Conservation (phyloP, 2,329 filamentous ascomycete species). For the Colletotrichum sp. region DNA sequence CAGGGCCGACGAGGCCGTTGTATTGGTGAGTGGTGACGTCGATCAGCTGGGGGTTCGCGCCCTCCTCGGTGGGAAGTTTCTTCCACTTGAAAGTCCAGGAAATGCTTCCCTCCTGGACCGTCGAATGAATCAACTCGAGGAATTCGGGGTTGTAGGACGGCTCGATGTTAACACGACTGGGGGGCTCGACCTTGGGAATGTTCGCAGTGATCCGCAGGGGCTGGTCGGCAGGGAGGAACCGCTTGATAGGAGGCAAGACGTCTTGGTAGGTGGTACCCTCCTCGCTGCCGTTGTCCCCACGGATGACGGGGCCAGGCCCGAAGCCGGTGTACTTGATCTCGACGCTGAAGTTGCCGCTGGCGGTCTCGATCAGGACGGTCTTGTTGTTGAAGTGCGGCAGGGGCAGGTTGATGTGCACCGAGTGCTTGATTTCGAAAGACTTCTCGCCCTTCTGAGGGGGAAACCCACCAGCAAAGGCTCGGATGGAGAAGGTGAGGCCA, state of each 20-base stretch:
- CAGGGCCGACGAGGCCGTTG: neutral
- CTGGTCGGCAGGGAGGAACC: neutral
- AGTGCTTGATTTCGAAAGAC: no score
- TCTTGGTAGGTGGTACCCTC: neutral
- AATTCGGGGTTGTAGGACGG: neutral
- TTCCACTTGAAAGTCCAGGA: neutral
- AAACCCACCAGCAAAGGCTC: neutral
- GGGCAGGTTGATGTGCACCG: neutral
- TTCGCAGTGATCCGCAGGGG: no score
- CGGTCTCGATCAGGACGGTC: neutral
- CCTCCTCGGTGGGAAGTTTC: neutral
- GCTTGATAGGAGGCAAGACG: neutral
- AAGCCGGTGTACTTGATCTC: conserved; percentile 3
- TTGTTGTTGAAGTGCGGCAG: conserved; percentile 4
- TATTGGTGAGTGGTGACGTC: neutral
- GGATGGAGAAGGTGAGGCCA: neutral
- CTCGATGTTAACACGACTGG: no score
- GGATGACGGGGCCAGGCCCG: neutral
- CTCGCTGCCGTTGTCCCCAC: neutral
- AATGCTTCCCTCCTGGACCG: neutral
- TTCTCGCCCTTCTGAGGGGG: neutral
- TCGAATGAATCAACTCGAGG: neutral
- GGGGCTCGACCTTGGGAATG: no score
- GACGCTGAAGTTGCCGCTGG: neutral
- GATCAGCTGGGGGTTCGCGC: neutral